Evolutionary conservation across 257 asterid genomes (phyloP).

Genomic region (Eucommia ulmoides): DNA sequence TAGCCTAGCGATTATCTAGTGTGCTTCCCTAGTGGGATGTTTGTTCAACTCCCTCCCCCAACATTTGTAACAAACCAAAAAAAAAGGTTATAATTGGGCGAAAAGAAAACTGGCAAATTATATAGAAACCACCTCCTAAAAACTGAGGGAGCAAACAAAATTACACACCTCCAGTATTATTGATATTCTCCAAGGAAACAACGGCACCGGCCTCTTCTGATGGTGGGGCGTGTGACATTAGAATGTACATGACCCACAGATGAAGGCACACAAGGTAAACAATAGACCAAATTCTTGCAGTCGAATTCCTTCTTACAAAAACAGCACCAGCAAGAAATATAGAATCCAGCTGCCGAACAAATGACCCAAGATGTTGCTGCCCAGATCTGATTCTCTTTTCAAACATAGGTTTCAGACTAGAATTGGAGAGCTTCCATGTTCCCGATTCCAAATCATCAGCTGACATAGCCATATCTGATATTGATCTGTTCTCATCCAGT

Average conservation of each 20-base stretch:
- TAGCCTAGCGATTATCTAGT: too few species aligned
- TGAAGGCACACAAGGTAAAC: constrained; percentile 75
- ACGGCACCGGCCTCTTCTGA: constrained; percentile 45
- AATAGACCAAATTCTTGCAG: constrained; percentile 57
- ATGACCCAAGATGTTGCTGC: constrained; percentile 58
- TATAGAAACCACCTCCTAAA: too few species aligned
- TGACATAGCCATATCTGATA: constrained; percentile 31
- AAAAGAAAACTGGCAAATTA: neutral
- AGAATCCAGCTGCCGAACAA: constrained; percentile 73
- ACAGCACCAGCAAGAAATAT: constrained; percentile 59
- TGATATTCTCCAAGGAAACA: constrained; percentile 72
- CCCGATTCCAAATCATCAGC: constrained; percentile 45
- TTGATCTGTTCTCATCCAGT: constrained; percentile 45
- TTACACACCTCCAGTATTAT: constrained; percentile 60
- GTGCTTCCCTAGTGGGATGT: too few species aligned
- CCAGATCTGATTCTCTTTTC: constrained; percentile 47
- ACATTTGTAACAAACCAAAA: too few species aligned
- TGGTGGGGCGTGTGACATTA: constrained; percentile 51
- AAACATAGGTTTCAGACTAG: constrained; percentile 4
- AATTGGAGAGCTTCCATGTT: constrained; percentile 27
- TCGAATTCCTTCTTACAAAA: constrained; percentile 57
- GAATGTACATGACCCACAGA: constrained; percentile 73
- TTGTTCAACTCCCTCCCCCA: too few species aligned
- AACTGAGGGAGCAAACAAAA: too few species aligned
- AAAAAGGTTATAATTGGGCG: too few species aligned